Percentiles rank a stretch among this genome's conserved stretches.
phyloP scores from a whole-genome alignment of 2,329 filamentous ascomycete species.

The Phialophora tarda region DNA sequence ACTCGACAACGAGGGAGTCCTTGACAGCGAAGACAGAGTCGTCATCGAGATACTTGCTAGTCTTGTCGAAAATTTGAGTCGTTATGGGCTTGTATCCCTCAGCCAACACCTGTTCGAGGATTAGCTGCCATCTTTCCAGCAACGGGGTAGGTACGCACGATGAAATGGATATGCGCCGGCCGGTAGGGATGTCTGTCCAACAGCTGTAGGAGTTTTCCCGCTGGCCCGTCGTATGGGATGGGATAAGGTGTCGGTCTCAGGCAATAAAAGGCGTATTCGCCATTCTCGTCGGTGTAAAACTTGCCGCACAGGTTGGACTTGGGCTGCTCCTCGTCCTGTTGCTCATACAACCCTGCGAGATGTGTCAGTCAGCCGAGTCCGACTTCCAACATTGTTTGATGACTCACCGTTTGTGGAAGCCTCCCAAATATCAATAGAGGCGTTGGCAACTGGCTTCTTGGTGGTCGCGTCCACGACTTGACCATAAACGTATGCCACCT shows the following conservation, averaged over 20 bases:
- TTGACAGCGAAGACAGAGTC: constrained; percentile 67
- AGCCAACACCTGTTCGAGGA: constrained; percentile 53
- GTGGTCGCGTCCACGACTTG: constrained; percentile 63
- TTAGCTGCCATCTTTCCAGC: constrained; percentile 4
- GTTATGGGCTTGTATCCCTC: constrained; percentile 71
- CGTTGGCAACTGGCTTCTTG: constrained; percentile 67
- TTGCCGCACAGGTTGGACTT: constrained; percentile 77
- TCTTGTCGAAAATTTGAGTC: constrained; percentile 76
- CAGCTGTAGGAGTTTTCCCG: constrained; percentile 62
- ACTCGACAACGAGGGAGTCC: constrained; percentile 64
- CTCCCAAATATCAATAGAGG: constrained; percentile 78
- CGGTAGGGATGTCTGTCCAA: constrained; percentile 67
- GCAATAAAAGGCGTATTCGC: constrained; percentile 67
- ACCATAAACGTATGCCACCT: constrained; percentile 70
- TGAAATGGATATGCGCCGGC: constrained; percentile 68
- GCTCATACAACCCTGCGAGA: constrained; percentile 64
- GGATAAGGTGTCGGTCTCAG: constrained; percentile 65
- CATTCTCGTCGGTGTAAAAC: constrained; percentile 70
- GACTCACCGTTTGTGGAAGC: constrained; percentile 70
- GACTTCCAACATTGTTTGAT: background rate
- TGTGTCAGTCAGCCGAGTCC: background rate
- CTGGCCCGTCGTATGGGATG: constrained; percentile 63
- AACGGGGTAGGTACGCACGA: constrained; percentile 49
- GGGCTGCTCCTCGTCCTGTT: constrained; percentile 72
- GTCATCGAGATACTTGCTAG: constrained; percentile 66